These are phyloP conservation scores for Aureobasidium sp. DNA, from an alignment of 2,329 filamentous ascomycete genomes.

Conservation along the genomic window DNA sequence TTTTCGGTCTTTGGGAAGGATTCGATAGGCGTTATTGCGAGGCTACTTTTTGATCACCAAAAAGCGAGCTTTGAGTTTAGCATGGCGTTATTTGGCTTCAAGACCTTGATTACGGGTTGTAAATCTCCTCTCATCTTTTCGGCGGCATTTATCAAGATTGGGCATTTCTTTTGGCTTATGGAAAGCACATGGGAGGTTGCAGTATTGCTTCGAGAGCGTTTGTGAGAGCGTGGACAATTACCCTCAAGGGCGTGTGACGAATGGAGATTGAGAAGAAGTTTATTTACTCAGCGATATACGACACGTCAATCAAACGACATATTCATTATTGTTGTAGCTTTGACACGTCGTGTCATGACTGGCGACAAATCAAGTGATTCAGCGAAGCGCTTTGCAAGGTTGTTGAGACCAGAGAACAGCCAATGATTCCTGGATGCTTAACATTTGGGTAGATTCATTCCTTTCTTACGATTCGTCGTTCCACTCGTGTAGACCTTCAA, in stretches of 20 bases:
- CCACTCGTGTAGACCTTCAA: no score
- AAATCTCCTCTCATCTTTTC: slow-evolving; percentile 9
- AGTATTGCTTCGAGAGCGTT: background rate
- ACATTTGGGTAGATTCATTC: no score
- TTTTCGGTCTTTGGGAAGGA: slow-evolving; percentile 9
- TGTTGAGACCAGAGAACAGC: no score
- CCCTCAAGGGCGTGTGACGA: slow-evolving; percentile 7
- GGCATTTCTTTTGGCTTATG: slow-evolving; percentile 7
- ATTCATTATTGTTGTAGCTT: background rate
- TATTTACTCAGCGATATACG: slow-evolving; percentile 1
- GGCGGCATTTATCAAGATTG: slow-evolving; percentile 5
- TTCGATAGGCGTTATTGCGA: slow-evolving; percentile 3
- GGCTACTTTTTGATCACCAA: slow-evolving; percentile 1
- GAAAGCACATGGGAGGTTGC: slow-evolving; percentile 1
- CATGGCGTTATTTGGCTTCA: slow-evolving; percentile 14
- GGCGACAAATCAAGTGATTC: background rate
- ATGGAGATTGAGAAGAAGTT: background rate
- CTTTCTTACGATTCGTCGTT: no score
- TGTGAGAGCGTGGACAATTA: slow-evolving; percentile 2
- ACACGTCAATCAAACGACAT: slow-evolving; percentile 1
- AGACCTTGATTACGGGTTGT: background rate
- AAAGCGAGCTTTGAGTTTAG: slow-evolving; percentile 16
- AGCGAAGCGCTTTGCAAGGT: no score
- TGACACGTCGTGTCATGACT: background rate
- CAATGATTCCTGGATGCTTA: no score